phyloP scores from a whole-genome alignment of 2,329 filamentous ascomycete genomes.

The Calonectria fujianensis region DNA sequence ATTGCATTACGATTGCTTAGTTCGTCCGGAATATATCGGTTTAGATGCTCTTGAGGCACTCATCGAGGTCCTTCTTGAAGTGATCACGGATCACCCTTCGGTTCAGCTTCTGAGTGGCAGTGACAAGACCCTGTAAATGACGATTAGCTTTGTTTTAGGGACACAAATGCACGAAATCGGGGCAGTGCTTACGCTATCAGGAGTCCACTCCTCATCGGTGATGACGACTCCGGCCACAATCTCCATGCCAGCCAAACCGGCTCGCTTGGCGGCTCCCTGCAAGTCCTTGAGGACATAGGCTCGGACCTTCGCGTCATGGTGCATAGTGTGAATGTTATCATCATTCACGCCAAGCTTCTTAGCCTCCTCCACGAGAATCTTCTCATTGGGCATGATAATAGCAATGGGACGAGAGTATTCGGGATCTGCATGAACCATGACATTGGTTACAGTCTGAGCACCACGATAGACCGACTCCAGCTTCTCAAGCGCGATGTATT shows the following conservation, averaged over 20 bases:
- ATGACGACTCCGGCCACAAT: conserved; percentile 85
- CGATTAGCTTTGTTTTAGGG: conserved; percentile 46
- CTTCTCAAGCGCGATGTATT: conserved; percentile 98
- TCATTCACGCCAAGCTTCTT: conserved; percentile 78
- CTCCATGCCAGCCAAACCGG: conserved; percentile 82
- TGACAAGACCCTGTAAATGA: conserved; percentile 71
- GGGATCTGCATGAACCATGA: conserved; percentile 89
- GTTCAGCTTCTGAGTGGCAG: conserved; percentile 78
- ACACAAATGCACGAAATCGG: neutral
- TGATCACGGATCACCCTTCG: conserved; percentile 69
- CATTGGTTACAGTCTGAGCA: conserved; percentile 85
- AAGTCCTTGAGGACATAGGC: conserved; percentile 80
- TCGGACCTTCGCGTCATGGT: conserved; percentile 80
- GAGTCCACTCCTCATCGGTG: conserved; percentile 91
- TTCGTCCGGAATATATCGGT: conserved; percentile 14
- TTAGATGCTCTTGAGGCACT: conserved; percentile 59
- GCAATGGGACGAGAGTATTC: conserved; percentile 87
- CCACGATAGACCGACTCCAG: conserved; percentile 94
- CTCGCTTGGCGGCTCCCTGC: conserved; percentile 77
- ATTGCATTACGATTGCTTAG: conserved; percentile 30
- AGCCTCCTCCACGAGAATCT: conserved; percentile 76
- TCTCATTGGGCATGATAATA: conserved; percentile 83
- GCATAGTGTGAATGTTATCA: conserved; percentile 81
- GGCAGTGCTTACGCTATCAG: conserved; percentile 81
- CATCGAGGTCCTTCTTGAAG: conserved; percentile 72